Evolutionary conservation across 306 rosid genomes (phyloP), one percentile per base, ranked within the genome.

Genomic region (Cicer judaicum): DNA sequence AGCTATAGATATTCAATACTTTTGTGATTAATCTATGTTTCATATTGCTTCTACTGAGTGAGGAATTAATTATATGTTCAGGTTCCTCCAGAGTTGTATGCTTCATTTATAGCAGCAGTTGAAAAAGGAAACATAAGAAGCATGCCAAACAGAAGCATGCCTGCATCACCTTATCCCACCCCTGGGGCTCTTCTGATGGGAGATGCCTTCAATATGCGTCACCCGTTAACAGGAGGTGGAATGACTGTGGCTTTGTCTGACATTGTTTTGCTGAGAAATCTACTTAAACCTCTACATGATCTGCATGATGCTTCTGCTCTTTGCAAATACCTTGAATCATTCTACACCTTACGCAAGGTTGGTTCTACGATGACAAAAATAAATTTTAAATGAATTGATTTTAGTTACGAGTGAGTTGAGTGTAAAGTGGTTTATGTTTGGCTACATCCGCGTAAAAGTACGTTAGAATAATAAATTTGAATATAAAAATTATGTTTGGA

Each of bases 141-240:
- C 36, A 90, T 93, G 98, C 87, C 91, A 59, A 93, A 90, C 76
- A 86, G 82, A 81, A 93, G 90, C 87, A 93, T 91, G 96, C 85
- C 96, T 50, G 97, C 97, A 1, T 48, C 83, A 29, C 96, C 98
- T 16, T 44, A 74, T 67, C 89, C 95, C 5, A 90, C 93, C 29
- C 87, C 91, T 0, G 98, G 98, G 5, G 98, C 96, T 1, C 85
- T 93, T 71, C 67, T 92, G 15, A 85, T 93, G 89, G 98, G 98
- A 44, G 98, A 93, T 46, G 94, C 98, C 24, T 93, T 93, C 83
- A 93, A 93, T 59, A 93, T 93, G 98, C 92, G 98, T 11, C 98
- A 93, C 81, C 97, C 97, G 56, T 78, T 93, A 38, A 93, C 98
- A 0, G 98, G 98, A 70, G 98, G 97, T 67, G 98, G 98, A 64